Conservation (phyloP, 23 red algal genomes). For the Cyanidium caldarium region DNA sequence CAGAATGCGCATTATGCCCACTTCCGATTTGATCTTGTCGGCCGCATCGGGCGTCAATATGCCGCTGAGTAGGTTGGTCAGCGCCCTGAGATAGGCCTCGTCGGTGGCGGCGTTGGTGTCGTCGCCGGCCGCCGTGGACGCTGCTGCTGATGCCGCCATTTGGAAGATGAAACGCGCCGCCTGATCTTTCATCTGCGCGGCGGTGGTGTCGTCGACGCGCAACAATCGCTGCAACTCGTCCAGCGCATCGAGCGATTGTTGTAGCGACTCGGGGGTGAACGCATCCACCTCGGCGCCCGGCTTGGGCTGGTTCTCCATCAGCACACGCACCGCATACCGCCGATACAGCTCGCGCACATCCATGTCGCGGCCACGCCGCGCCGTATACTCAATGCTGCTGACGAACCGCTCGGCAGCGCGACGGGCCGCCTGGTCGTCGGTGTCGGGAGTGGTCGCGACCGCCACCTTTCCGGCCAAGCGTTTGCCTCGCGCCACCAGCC, state of each 20-base stretch:
- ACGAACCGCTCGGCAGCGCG: too few species aligned
- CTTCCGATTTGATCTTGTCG: constrained; percentile 9
- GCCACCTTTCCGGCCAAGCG: not conserved
- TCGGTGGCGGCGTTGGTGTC: not conserved
- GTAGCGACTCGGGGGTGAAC: not conserved
- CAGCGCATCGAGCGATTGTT: not conserved
- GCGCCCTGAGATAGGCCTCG: not conserved
- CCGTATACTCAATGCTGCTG: too few species aligned
- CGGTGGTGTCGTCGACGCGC: not conserved
- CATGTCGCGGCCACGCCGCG: too few species aligned
- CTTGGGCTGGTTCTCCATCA: not conserved
- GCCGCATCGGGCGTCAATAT: constrained; percentile 10
- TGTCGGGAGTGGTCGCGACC: too few species aligned
- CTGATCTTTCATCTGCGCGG: not conserved
- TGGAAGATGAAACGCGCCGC: constrained; percentile 1
- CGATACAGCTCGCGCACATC: not conserved
- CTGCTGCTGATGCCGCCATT: constrained; percentile 8
- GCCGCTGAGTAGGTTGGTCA: not conserved
- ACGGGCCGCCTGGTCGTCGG: too few species aligned
- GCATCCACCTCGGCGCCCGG: not conserved
- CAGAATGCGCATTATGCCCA: constrained; percentile 19
- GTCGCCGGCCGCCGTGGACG: not conserved
- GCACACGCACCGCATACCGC: not conserved
- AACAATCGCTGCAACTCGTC: not conserved
- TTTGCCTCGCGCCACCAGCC: not conserved